These are phyloP conservation scores for Metrosideros polymorpha DNA, from an alignment of 441 rosid genomes.

Conservation along the genomic window DNA sequence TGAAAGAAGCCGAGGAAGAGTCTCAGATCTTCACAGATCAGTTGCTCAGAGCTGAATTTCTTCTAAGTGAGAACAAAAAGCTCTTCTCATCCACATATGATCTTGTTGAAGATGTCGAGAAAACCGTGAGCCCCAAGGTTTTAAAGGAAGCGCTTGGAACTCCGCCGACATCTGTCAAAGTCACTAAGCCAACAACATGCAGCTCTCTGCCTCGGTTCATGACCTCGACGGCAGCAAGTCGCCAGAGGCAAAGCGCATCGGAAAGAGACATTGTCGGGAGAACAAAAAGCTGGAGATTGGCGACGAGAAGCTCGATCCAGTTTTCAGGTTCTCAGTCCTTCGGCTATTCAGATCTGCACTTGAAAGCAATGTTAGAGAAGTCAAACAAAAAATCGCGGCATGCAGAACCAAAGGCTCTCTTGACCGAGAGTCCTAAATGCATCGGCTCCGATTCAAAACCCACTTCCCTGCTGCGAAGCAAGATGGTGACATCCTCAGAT, in stretches of 20 bases:
- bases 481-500: conserved; percentile 57
- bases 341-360: conserved; percentile 44
- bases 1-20: conserved; percentile 48
- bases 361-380: conserved; percentile 28
- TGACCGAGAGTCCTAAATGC: conserved; percentile 32
- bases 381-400: conserved; percentile 33
- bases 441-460: conserved; percentile 21
- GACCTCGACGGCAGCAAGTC: conserved; percentile 79
- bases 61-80: conserved; percentile 47
- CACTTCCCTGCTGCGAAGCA: conserved; percentile 28
- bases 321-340: conserved; percentile 48
- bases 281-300: conserved; percentile 28
- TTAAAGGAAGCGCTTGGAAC: conserved; percentile 17
- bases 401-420: conserved; percentile 16
- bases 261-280: conserved; percentile 35
- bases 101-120: conserved; percentile 22
- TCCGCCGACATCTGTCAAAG: conserved; percentile 18
- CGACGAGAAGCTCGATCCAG: conserved; percentile 32
- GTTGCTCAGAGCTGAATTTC: conserved; percentile 38
- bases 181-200: conserved; percentile 10
- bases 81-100: conserved; percentile 22
- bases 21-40: conserved; percentile 29
- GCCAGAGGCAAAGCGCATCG: conserved; percentile 51
- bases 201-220: conserved; percentile 59
- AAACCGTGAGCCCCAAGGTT: conserved; percentile 12